Base-by-base conservation (phyloP, 768 basidiomycete species). In the Pleurotus platypus region DNA sequence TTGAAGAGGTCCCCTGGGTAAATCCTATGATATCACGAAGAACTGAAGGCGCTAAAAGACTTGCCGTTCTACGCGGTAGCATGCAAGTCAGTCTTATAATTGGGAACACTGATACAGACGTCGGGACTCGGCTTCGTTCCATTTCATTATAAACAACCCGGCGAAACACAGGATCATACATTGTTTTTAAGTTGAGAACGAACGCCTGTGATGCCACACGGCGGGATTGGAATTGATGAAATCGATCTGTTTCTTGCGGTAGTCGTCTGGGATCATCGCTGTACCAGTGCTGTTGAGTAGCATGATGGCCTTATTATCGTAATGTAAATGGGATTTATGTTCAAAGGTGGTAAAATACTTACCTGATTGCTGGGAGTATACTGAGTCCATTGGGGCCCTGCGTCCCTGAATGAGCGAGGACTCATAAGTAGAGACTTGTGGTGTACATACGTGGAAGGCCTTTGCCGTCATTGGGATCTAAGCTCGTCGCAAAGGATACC, bases 391-490 rank as follows among this genome's bases (percentile, higher is more conserved):
- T 54, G 53, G 11, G 69, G 67, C 50, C 70, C 69, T 70, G 56
- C 38, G 15, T 35, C 43, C 2, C 56, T 15, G 26, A 16, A 20
- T 15, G 35, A 24, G 5, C n/a, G 2, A 5, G 39, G 20, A 12
- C n/a, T 53, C 45, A 16, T 22, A 61, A 50, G 11, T 40, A 42
- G 48, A 55, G 53, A 55, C 16, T 50, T 51, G 5, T 57, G 49
- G 20, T 51, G 37, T 12, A 64, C 68, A 49, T 57, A 74, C 72
- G 70, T 50, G 62, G 18, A 38, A 51, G 46, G 13, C 75, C 74
- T 18, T 60, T 63, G 2, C 67, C 67, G 48, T 77, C 76, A 58
- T 77, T 77, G 2, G 75, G 76, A 56, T 74, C 66, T 39, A 77
- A 58, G 35, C 66, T 69, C 2, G 67, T 72, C 1, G 70, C 69